Evolutionary conservation across 108 stramenopile species (phyloP), one percentile per base, ranked within the genome.

Genomic region (Pseudonitzschia multiseries): DNA sequence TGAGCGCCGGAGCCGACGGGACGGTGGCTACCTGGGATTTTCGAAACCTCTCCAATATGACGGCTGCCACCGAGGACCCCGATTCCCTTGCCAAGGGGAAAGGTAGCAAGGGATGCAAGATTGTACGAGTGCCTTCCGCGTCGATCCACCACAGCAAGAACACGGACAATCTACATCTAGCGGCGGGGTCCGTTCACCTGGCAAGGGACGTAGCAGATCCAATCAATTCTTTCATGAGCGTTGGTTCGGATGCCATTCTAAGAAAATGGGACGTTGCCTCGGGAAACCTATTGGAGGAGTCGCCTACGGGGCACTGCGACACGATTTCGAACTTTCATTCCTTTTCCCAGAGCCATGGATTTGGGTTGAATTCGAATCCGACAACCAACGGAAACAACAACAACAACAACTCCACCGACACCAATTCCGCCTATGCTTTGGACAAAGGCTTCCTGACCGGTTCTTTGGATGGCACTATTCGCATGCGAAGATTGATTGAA

Each of bases 21-120:
- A 80, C 86, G 24, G 66, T 95, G 41, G 88, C 89, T 10, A 89
- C 93, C 62, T 95, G 93, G 93, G 93, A 95, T 72, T 92, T 95
- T 72, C 79, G 93, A 21, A 72, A 70, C 0, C 71, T 95, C 21
- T 90, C 90, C 13, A 76, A 82, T 24, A 61, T 68, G 33, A 52
- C 42, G 20, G 36, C 36, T 18, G 27, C 63, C 31, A 65, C 68
- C 13, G 41, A 43, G 12, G 64, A 18, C 44, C 28, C 26, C 17
- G 27, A 14, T n/a, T n/a, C n/a, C n/a, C n/a, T n/a, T 41, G 57
- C 54, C n/a, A 82, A 81, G 14, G 66, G 48, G 10, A 62, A 21
- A 31, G 43, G 32, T 42, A 56, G 68, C 14, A 59, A 63, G 22
- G 44, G 42, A 15, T 78, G 75, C 70, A 79, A 81, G 66, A 70